Base-by-base conservation (phyloP, 139 green algal genomes). In the Volvox reticuliferus region DNA sequence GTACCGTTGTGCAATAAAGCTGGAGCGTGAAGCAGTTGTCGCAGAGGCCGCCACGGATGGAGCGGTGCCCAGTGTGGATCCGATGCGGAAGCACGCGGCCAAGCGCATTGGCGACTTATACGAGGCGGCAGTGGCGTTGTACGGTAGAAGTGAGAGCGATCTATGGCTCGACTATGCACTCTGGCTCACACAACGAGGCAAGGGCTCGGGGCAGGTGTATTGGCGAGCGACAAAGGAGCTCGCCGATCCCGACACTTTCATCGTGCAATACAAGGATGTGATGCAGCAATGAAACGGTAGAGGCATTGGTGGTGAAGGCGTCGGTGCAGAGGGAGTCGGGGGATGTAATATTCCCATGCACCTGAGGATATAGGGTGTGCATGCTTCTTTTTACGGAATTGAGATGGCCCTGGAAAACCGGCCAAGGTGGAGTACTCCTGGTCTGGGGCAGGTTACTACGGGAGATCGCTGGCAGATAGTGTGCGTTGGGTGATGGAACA, bases 161-260 rank as follows among this genome's bases (percentile, higher is more conserved):
- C 90, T 98, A 33, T 98, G 97, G 97, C 44, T 97, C 76, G 69
- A 82, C 22, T 98, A 96, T 73, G 92, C 92, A 61, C 65, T 67
- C 26, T 95, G 91, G 67, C 91, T 94, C 88, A 32, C 82, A 55
- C 36, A 55, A 24, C 61, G 75, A 1, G n/a, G 68, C 16, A 84
- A 88, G 73, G 94, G 93, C 0, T 75, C 78, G 16, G 96, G 95
- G 18, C 24, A 86, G 13, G 55, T 98, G 19, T 95, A 96, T 80
- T 98, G 95, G 96, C 87, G 95, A 21, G 97, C 96, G 0, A 91
- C 91, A 67, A 98, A 96, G 88, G 90, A 88, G 26, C 88, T 98
- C 63, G 44, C 30, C 6, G 91, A 95, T 0, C 91, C 95, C 1
- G 93, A 95, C 22, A 81, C 20, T 0, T 97, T 98, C 67, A 87